Conservation (phyloP, 176 grass and related monocot genomes). For the Cymbopogon citratus region DNA sequence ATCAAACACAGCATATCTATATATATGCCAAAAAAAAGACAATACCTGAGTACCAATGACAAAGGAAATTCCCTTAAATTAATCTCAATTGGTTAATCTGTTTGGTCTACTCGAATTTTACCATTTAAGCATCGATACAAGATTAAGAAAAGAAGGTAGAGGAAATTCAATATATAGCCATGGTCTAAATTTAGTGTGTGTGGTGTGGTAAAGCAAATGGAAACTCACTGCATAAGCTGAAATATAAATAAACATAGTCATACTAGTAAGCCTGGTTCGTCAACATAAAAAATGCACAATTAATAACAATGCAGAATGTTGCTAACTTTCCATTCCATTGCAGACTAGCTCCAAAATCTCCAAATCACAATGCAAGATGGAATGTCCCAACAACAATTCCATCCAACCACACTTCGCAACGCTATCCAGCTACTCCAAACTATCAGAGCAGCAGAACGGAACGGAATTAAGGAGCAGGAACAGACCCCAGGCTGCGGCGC, state of each 20-base stretch:
- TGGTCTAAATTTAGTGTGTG: not conserved
- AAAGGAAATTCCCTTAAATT: not conserved
- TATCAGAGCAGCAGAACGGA: not conserved
- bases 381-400: not conserved
- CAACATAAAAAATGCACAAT: not conserved
- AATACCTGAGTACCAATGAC: not conserved
- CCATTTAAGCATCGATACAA: not conserved
- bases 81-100: not conserved
- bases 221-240: not conserved
- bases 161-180: not conserved
- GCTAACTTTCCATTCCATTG: not conserved
- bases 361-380: not conserved
- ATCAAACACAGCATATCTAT: not conserved
- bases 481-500: slow-evolving; percentile 25
- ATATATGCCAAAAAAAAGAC: not conserved
- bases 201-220: not conserved
- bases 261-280: not conserved
- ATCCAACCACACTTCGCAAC: not conserved
- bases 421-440: not conserved
- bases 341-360: not conserved
- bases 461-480: not conserved
- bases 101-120: not conserved
- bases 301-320: not conserved
- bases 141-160: no score
- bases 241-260: not conserved